phyloP scores from a whole-genome alignment of 345 rosid genomes.

The Iberis pinnata region DNA sequence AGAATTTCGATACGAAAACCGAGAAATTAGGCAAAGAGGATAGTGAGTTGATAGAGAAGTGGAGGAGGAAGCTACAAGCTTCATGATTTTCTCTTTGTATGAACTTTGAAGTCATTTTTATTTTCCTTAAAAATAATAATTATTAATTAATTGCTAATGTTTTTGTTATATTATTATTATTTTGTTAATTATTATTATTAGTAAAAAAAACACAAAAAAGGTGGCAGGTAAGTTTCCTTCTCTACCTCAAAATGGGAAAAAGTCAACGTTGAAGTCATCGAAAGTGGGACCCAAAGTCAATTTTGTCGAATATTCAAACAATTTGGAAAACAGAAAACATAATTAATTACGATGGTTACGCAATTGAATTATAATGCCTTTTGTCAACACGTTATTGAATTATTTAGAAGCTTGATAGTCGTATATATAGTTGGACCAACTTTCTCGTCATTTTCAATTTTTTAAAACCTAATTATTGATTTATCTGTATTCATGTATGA shows the following conservation, averaged over 20 bases:
- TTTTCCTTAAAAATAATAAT: too few relatives aligned
- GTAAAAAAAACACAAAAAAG: background rate
- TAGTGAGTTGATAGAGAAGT: slow-evolving; percentile 7
- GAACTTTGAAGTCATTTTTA: too few relatives aligned
- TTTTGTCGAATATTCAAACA: slow-evolving; percentile 4
- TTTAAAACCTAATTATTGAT: background rate
- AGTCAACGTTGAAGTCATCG: slow-evolving; percentile 26
- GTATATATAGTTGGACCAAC: slow-evolving; percentile 23
- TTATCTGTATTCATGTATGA: background rate
- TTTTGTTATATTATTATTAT: too few relatives aligned
- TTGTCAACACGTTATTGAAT: slow-evolving; percentile 19
- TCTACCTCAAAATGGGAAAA: slow-evolving; percentile 19
- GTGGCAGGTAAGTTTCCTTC: slow-evolving; percentile 24
- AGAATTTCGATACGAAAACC: background rate
- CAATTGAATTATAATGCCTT: background rate
- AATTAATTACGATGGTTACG: slow-evolving; percentile 2
- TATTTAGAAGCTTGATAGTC: background rate
- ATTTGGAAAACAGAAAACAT: background rate
- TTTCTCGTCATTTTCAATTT: slow-evolving; percentile 2
- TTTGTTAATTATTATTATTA: background rate
- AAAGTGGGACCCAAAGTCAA: slow-evolving; percentile 4
- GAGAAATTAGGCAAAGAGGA: slow-evolving; percentile 9
- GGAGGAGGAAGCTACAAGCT: slow-evolving; percentile 7
- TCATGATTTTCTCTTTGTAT: background rate
- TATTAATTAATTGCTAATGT: too few relatives aligned